These are phyloP conservation scores for Lactarius quietus DNA, from an alignment of 768 basidiomycete species.

Conservation along the genomic window DNA sequence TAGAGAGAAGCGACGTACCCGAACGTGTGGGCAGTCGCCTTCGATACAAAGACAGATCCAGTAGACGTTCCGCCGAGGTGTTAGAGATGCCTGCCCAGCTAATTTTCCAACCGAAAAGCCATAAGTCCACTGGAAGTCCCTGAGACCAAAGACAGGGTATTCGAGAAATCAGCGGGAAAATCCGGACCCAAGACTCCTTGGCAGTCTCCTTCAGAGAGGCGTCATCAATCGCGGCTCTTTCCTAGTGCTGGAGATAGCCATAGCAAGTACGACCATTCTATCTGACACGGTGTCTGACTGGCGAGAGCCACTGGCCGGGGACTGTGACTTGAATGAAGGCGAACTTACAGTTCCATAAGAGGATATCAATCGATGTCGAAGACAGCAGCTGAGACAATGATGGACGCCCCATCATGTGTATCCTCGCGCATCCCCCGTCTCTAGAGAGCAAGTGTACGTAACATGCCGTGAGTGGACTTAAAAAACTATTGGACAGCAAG, in stretches of 20 bases:
- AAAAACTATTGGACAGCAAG: neutral
- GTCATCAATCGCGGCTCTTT: slow-evolving; percentile 76
- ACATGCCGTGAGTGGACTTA: neutral
- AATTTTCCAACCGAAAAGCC: slow-evolving; percentile 89
- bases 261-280: slow-evolving; percentile 64
- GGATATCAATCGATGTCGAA: slow-evolving; percentile 33
- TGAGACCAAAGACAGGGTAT: slow-evolving; percentile 81
- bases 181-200: slow-evolving; percentile 70
- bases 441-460: slow-evolving; percentile 59
- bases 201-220: slow-evolving; percentile 63
- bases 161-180: slow-evolving; percentile 65
- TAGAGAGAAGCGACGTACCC: slow-evolving; percentile 47
- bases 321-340: neutral
- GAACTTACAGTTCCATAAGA: slow-evolving; percentile 28
- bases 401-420: slow-evolving; percentile 71
- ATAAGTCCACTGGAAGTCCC: slow-evolving; percentile 85
- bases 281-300: slow-evolving; percentile 69
- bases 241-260: slow-evolving; percentile 84
- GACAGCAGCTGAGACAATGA: slow-evolving; percentile 46
- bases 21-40: slow-evolving; percentile 78
- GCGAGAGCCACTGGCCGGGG: neutral
- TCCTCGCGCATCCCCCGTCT: slow-evolving; percentile 86
- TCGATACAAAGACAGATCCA: slow-evolving; percentile 70
- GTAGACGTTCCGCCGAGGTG: slow-evolving; percentile 65
- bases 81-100: slow-evolving; percentile 58